Base-by-base conservation (phyloP, 208 protist genomes). In the Herpetomonas samuelpessoai region DNA sequence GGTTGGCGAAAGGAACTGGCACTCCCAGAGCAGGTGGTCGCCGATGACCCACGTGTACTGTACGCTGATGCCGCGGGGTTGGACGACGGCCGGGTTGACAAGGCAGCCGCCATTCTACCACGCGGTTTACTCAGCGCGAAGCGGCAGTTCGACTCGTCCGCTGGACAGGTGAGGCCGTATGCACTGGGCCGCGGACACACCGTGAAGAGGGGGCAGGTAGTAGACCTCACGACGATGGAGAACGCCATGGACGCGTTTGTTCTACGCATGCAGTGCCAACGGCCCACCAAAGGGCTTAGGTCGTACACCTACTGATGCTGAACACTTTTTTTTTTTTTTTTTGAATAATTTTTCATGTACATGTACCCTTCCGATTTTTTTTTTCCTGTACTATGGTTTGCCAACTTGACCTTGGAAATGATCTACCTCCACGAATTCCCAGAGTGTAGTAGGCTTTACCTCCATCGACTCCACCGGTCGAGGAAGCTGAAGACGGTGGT, bases 201-300 rank as follows among this genome's bases (percentile, higher is more conserved):
- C 7, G 21, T 31, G 18, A 30, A 16, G 21, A 51, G 46, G 18
- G 0, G 29, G 6, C 24, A 31, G 25, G 29, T 3, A 6, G 16
- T 19, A 3, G 53, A 52, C 38, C 2, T 49, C 9, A 16, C 51
- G 12, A 35, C 56, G 10, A 21, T 35, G 6, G 39, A 68, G 4
- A 46, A 46, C 1, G 35, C 58, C 18, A 60, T 73, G 27, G 72
- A 77, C 31, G 65, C 56, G 26, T 87, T 71, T 54, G 58, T 87
- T 19, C 44, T 71, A 10, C 48, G 62, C 3, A 78, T 87, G 76
- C 68, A 78, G 50, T 80, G 72, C 57, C 69, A 70, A 53, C 68
- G 80, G 0, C 80, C 80, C 22, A 79, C 68, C 14, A 87, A 87
- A 62, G 80, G 80, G 12, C 44, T 87, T 6, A 75, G 71, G 39